Conservation (phyloP, 169 alveolate species). For the Plasmodium falciparum region DNA sequence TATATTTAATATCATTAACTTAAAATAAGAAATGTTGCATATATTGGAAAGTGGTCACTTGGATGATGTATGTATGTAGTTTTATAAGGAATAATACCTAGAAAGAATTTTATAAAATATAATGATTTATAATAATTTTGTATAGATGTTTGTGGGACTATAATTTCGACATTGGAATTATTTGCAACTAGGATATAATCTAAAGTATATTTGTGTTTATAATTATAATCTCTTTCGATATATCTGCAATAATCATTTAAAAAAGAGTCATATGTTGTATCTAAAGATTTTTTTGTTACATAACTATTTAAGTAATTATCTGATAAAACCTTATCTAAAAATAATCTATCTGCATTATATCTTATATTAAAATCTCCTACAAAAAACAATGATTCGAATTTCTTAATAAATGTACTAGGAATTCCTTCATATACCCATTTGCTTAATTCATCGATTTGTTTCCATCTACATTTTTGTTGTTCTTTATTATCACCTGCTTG, state of each 20-base stretch:
- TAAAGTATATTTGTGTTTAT: slow-evolving; percentile 38
- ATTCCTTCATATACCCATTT: slow-evolving; percentile 84
- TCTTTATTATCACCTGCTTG: slow-evolving; percentile 82
- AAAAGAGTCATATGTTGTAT: slow-evolving; percentile 61
- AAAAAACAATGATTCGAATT: slow-evolving; percentile 76
- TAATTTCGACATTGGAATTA: slow-evolving; percentile 20
- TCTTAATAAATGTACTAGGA: slow-evolving; percentile 70
- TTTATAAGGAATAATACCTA: slow-evolving; percentile 46
- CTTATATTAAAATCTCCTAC: slow-evolving; percentile 69
- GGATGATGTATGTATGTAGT: slow-evolving; percentile 51
- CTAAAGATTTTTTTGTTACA: slow-evolving; percentile 35
- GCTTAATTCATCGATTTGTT: slow-evolving; percentile 82
- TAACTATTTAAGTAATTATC: slow-evolving; percentile 33
- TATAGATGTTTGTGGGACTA: slow-evolving; percentile 73
- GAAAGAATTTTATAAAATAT: slow-evolving; percentile 7
- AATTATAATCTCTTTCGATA: slow-evolving; percentile 21
- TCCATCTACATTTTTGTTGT: slow-evolving; percentile 77
- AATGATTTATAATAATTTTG: slow-evolving; percentile 29
- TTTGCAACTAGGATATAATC: slow-evolving; percentile 57
- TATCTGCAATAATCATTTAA: slow-evolving; percentile 67
- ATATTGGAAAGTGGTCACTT: slow-evolving; percentile 75
- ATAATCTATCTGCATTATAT: slow-evolving; percentile 33
- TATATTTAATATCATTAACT: too few relatives aligned
- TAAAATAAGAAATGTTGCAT: slow-evolving; percentile 38
- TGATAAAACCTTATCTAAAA: slow-evolving; percentile 28